Evolutionary conservation across 106 monocot genomes (phyloP).

Genomic region (Dendrobium chrysotoxum): DNA sequence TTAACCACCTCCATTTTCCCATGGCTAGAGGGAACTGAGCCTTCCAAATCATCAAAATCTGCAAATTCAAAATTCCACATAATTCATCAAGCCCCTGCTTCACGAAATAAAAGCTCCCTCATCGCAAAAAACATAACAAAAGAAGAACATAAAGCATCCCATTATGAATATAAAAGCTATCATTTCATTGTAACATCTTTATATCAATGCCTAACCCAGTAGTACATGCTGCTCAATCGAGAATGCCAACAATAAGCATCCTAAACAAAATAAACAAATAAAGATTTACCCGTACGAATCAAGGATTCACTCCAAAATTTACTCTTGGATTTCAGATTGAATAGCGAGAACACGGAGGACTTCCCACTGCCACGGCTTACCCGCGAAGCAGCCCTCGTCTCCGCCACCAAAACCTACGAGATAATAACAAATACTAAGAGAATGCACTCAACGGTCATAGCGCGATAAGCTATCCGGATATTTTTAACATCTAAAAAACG

Average conservation of each 20-base stretch:
- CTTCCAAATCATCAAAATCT: conserved; percentile 89
- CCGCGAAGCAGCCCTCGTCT: conserved; percentile 26
- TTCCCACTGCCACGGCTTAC: conserved; percentile 22
- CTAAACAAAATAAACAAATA: background rate
- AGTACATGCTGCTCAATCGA: background rate
- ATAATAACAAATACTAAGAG: background rate
- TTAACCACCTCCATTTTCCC: conserved; percentile 48
- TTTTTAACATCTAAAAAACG: background rate
- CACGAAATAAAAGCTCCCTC: background rate
- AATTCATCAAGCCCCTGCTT: background rate
- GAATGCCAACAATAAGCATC: background rate
- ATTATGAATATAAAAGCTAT: background rate
- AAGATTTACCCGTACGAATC: conserved; percentile 58
- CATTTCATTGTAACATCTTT: background rate
- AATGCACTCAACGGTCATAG: background rate
- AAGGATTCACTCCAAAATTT: conserved; percentile 96
- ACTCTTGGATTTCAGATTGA: conserved; percentile 82
- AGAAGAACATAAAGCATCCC: background rate
- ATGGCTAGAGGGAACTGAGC: conserved; percentile 30
- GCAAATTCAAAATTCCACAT: conserved; percentile 7
- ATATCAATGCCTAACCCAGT: background rate
- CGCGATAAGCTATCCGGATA: background rate
- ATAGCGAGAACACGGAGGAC: conserved; percentile 82
- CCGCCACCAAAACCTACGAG: conserved; percentile 7
- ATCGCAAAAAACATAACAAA: background rate